Evolutionary conservation across 2,329 filamentous ascomycete species (phyloP), one percentile per base, ranked within the genome.

Genomic region (Chaetomium strumarium): DNA sequence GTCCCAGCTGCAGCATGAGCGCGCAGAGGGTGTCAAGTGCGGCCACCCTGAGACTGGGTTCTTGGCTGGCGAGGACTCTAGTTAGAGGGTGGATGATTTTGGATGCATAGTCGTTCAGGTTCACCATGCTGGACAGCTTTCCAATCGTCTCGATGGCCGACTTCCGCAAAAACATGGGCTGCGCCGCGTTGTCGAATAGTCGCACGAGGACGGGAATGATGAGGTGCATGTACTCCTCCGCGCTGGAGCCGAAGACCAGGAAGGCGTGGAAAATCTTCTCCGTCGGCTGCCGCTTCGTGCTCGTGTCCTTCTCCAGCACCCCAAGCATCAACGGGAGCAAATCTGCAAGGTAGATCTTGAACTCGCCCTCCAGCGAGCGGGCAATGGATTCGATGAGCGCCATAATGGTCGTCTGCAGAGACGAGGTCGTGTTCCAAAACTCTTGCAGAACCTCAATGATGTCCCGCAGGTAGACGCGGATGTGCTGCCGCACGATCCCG

Each of bases 221-320:
- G 48, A 99, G 77, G 67, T 99, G 93, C 93, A 99, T 99, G 68
- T 99, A 99, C 67, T 99, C 93, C 67, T 99, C 93, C 11, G 88
- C 88, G 64, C 91, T 97, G 0, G 91, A 86, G 1, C 95, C 95
- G 66, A 99, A 99, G 0, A 99, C 88, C 29, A 99, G 74, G 68
- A 99, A 96, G 0, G 92, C 91, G 66, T 97, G 93, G 20, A 99
- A 76, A 4, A 99, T 91, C 61, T 86, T 86, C 66, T 96, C 90
- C 0, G 91, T 95, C 2, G 90, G 86, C 13, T 82, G 78, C n/a
- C 90, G 80, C 63, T 89, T 86, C 1, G 79, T 73, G 1, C 86
- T 86, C 9, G 75, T 77, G 65, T 99, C 93, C 58, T 90, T 88
- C 60, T 99, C 92, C 16, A 99, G 78, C 2, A 95, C 88, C 20